Conservation (phyloP, 257 asterid genomes). For the Phtheirospermum japonicum region DNA sequence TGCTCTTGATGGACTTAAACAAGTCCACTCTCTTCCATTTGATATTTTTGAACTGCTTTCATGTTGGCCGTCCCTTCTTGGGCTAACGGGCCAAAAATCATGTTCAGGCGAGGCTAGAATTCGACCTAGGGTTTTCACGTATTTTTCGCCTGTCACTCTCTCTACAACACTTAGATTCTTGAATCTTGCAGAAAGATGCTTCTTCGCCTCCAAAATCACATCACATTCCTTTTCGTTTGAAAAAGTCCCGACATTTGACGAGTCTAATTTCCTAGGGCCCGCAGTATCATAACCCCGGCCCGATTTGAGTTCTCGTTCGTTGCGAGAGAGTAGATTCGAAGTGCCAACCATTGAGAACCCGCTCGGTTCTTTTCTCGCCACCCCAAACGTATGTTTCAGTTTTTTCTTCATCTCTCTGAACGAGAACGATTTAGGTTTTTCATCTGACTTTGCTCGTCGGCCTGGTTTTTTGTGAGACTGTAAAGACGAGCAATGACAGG, state of each 20-base stretch:
- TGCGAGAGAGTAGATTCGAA: slow-evolving; percentile 19
- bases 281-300: slow-evolving; percentile 27
- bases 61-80: slow-evolving; percentile 32
- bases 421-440: slow-evolving; percentile 42
- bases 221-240: slow-evolving; percentile 42
- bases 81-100: slow-evolving; percentile 42
- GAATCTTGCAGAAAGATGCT: slow-evolving; percentile 65
- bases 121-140: slow-evolving; percentile 51
- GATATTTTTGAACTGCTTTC: slow-evolving; percentile 21
- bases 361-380: slow-evolving; percentile 27
- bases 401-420: slow-evolving; percentile 56
- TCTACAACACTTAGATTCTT: slow-evolving; percentile 30
- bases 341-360: slow-evolving; percentile 10
- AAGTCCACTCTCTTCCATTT: slow-evolving; percentile 27
- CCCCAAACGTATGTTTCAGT: slow-evolving; percentile 54
- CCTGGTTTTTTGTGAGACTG: slow-evolving; percentile 31
- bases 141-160: slow-evolving; percentile 23
- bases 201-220: slow-evolving; percentile 71
- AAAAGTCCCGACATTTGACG: slow-evolving; percentile 24
- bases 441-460: slow-evolving; percentile 24
- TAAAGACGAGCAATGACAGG: slow-evolving; percentile 52
- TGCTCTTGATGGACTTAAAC: slow-evolving; percentile 28
- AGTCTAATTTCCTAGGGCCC: slow-evolving; percentile 31
- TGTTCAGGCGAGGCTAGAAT: slow-evolving; percentile 62
- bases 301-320: slow-evolving; percentile 20